These are phyloP conservation scores for Strobilomyces dryophilus DNA, from an alignment of 768 basidiomycete species.

Conservation along the genomic window DNA sequence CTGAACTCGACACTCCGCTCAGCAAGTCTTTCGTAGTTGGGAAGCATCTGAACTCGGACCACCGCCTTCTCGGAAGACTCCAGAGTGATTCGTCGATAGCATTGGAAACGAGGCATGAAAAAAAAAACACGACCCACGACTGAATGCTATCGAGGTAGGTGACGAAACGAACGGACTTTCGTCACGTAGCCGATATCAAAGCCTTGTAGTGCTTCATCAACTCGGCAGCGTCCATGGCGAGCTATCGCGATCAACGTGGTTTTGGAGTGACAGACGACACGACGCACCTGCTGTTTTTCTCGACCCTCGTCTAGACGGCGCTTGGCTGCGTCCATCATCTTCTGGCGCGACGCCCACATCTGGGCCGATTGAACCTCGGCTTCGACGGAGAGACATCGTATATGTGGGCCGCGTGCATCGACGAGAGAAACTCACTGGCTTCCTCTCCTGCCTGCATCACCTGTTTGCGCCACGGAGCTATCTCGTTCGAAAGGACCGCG, in stretches of 20 bases:
- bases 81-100: no score
- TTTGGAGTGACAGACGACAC: neutral
- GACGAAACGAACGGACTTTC: slow-evolving; percentile 2
- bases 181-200: slow-evolving; percentile 26
- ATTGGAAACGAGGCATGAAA: no score
- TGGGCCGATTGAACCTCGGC: slow-evolving; percentile 31
- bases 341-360: slow-evolving; percentile 33
- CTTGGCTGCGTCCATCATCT: slow-evolving; percentile 32
- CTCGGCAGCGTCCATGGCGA: slow-evolving; percentile 23
- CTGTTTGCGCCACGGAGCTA: no score
- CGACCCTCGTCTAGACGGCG: slow-evolving; percentile 33
- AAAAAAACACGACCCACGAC: no score
- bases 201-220: slow-evolving; percentile 34
- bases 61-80: no score
- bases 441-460: no score
- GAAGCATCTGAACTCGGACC: no score
- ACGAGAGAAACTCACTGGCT: slow-evolving; percentile 6
- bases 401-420: neutral
- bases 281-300: slow-evolving; percentile 36
- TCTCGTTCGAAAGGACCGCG: no score
- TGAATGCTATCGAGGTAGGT: no score
- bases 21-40: no score
- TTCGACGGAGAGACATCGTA: slow-evolving; percentile 10
- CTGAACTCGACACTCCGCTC: no score
- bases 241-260: slow-evolving; percentile 17